phyloP scores from a whole-genome alignment of 192 early-diverging fungal genomes.

The Kickxella alabastrina region DNA sequence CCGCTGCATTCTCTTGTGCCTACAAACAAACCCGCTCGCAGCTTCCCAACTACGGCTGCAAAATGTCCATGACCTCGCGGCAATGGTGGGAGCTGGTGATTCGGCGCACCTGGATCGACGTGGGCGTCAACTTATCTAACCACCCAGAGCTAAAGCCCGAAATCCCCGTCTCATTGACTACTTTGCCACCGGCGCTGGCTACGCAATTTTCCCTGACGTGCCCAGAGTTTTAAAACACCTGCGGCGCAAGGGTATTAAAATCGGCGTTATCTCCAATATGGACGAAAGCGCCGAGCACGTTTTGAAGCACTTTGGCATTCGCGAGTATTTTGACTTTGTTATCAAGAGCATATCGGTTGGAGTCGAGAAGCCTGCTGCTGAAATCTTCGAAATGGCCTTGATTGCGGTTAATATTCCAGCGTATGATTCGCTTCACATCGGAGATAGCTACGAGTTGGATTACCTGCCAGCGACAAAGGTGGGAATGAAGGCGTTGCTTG shows the following conservation, averaged over 20 bases:
- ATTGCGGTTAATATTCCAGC: conserved; percentile 25
- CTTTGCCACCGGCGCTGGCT: conserved; percentile 52
- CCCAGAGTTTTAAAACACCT: conserved; percentile 47
- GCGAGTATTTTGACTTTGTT: conserved; percentile 58
- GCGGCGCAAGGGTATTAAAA: conserved; percentile 41
- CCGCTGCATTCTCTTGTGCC: conserved; percentile 32
- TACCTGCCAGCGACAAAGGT: conserved; percentile 21
- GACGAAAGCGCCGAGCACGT: conserved; percentile 55
- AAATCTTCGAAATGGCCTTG: conserved; percentile 56
- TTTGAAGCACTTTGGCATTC: conserved; percentile 33
- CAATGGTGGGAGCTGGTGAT: conserved; percentile 60
- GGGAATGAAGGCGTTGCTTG: conserved; percentile 41
- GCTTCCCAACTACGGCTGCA: conserved; percentile 55
- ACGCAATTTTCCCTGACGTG: conserved; percentile 56
- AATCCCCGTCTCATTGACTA: conserved; percentile 33
- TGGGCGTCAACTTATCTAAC: conserved; percentile 15
- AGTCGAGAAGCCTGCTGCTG: conserved; percentile 54
- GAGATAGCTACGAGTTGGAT: conserved; percentile 53
- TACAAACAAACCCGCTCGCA: conserved; percentile 34
- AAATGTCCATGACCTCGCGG: conserved; percentile 36
- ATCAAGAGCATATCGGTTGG: conserved; percentile 52
- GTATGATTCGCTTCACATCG: conserved; percentile 57
- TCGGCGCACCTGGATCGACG: conserved; percentile 40
- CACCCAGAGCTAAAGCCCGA: conserved; percentile 2
- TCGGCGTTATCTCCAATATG: conserved; percentile 61